These are phyloP conservation scores for Mortierella sp. DNA, from an alignment of 371 early-diverging fungal genomes.

Conservation along the genomic window DNA sequence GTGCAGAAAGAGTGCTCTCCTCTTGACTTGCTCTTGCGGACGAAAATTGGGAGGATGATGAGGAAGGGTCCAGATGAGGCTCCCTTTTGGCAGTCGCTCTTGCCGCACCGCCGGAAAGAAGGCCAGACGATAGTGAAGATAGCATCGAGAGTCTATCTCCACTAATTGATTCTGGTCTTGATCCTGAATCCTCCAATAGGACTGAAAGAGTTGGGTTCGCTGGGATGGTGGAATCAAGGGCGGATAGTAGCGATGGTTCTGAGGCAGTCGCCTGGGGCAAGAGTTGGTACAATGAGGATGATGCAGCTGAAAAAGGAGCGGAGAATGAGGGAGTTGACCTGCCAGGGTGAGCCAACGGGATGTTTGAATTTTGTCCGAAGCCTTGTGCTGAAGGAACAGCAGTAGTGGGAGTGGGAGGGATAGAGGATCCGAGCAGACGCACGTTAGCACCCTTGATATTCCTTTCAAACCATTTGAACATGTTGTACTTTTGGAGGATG, in stretches of 20 bases:
- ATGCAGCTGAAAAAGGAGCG: neutral
- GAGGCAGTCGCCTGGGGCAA: constrained; percentile 40
- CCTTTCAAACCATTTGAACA: constrained; percentile 68
- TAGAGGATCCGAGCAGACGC: constrained; percentile 27
- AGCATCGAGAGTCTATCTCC: neutral
- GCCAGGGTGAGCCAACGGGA: constrained; percentile 15
- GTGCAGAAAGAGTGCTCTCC: constrained; percentile 15
- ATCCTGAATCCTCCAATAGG: constrained; percentile 26
- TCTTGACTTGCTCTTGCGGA: constrained; percentile 24
- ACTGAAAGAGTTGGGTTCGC: constrained; percentile 40
- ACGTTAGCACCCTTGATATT: constrained; percentile 61
- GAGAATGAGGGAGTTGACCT: constrained; percentile 25
- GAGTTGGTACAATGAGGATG: constrained; percentile 32
- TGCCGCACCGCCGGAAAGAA: neutral
- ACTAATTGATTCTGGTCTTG: neutral
- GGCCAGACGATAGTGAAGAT: neutral
- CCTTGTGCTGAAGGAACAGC: neutral
- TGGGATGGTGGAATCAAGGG: neutral
- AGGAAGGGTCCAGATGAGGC: constrained; percentile 4
- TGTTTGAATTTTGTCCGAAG: neutral
- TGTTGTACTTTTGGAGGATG: constrained; percentile 68
- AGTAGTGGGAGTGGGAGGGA: constrained; percentile 3
- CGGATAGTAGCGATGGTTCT: constrained; percentile 34
- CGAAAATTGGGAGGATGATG: constrained; percentile 12
- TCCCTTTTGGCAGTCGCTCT: neutral